Conservation (phyloP, 2,329 filamentous ascomycete genomes). For the Orbilia ellipsospora region DNA sequence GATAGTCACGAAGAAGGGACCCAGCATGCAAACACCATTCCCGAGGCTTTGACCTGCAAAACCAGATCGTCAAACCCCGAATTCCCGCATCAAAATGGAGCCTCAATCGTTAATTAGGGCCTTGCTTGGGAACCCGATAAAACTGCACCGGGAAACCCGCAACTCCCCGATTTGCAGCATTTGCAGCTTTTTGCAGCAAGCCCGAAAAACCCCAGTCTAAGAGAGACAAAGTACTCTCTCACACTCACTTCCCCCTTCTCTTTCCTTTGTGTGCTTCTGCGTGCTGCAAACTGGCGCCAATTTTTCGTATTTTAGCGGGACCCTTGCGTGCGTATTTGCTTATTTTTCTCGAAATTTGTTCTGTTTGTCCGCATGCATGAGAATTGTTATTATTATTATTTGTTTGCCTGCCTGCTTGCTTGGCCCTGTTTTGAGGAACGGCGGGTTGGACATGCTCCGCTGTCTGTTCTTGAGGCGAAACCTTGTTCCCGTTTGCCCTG, state of each 20-base stretch:
- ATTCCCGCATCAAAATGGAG: conserved; percentile 43
- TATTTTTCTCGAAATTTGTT: conserved; percentile 56
- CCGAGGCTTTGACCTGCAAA: conserved; percentile 43
- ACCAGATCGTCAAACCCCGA: conserved; percentile 49
- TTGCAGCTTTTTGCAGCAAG: conserved; percentile 19
- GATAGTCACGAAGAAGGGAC: conserved; percentile 12
- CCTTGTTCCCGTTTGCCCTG: conserved; percentile 56
- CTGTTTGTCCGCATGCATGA: conserved; percentile 55
- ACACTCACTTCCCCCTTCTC: conserved; percentile 8
- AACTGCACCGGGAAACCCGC: conserved; percentile 44
- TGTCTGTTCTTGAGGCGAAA: conserved; percentile 52
- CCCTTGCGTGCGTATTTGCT: conserved; percentile 53
- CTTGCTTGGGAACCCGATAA: conserved; percentile 19
- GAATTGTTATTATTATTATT: not conserved
- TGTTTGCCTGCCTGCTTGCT: conserved; percentile 5
- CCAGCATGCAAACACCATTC: conserved; percentile 35
- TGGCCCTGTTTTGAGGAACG: conserved; percentile 52
- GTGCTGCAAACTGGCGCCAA: conserved; percentile 39
- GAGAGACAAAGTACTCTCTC: conserved; percentile 21
- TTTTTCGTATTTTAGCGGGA: conserved; percentile 52
- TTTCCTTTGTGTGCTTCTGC: conserved; percentile 40
- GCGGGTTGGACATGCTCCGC: conserved; percentile 54
- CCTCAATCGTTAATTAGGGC: conserved; percentile 17
- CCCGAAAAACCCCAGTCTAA: conserved; percentile 30
- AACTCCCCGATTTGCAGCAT: conserved; percentile 47